Percentiles rank a stretch among this genome's conserved stretches.
Conservation (phyloP, 1,139 yeast genomes). For the Suhomyces ambrosiae region DNA sequence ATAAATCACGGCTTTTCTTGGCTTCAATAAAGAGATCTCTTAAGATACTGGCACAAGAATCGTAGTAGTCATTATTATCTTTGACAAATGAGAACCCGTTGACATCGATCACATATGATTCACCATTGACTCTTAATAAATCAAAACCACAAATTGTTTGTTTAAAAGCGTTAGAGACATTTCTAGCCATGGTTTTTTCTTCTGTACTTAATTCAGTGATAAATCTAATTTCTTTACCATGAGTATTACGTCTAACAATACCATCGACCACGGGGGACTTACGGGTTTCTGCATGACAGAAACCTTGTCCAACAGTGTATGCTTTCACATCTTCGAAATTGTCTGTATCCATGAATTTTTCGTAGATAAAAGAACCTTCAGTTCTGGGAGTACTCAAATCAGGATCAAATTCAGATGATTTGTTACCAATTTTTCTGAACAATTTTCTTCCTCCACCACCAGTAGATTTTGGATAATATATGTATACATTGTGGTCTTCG, state of each 20-base stretch:
- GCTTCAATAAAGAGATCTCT: constrained; percentile 71
- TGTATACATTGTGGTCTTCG: constrained; percentile 95
- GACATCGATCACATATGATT: constrained; percentile 93
- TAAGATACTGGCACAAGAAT: constrained; percentile 76
- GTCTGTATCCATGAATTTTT: constrained; percentile 95
- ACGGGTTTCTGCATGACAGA: constrained; percentile 97
- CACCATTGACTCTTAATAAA: constrained; percentile 82
- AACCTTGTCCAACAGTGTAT: constrained; percentile 88
- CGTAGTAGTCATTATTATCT: constrained; percentile 86
- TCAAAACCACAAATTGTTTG: constrained; percentile 99
- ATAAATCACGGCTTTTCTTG: constrained; percentile 44
- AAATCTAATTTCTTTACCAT: constrained; percentile 94
- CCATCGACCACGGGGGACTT: constrained; percentile 99
- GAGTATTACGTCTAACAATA: constrained; percentile 93
- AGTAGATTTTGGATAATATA: constrained; percentile 81
- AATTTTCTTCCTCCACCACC: constrained; percentile 98
- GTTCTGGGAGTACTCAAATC: constrained; percentile 72
- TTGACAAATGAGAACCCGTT: constrained; percentile 98
- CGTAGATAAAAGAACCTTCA: constrained; percentile 90
- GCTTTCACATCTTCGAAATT: constrained; percentile 99
- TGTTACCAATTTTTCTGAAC: constrained; percentile 95
- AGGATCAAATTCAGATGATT: constrained; percentile 95
- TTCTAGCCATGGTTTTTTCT: constrained; percentile 79
- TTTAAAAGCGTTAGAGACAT: constrained; percentile 72
- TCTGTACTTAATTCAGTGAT: constrained; percentile 75